Percentiles rank a stretch among this genome's conserved stretches.
Conservation (phyloP, 371 early-diverging fungal species). For the Rhizomucor pusillus region DNA sequence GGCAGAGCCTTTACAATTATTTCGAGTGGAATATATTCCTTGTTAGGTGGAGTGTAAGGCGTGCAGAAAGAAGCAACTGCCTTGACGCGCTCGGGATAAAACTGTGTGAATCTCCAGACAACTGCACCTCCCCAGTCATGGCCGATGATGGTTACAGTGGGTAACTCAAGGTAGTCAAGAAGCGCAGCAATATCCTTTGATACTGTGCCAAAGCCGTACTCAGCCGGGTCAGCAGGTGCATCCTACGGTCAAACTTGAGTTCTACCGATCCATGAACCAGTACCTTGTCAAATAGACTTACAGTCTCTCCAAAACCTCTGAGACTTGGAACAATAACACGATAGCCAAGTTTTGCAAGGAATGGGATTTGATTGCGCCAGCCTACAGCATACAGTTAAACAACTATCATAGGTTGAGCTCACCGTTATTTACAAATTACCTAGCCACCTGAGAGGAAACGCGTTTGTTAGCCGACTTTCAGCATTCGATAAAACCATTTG, state of each 20-base stretch:
- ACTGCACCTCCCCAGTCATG: conserved; percentile 79
- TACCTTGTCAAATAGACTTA: conserved; percentile 19
- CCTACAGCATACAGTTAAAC: conserved; percentile 27
- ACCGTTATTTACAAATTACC: no score
- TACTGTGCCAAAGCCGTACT: conserved; percentile 55
- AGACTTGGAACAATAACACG: conserved; percentile 70
- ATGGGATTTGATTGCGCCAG: conserved; percentile 76
- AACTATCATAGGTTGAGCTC: no score
- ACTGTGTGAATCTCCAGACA: conserved; percentile 68
- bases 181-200: conserved; percentile 56
- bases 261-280: not conserved
- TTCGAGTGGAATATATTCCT: conserved; percentile 39
- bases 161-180: conserved; percentile 58
- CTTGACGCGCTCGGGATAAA: conserved; percentile 60
- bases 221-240: conserved; percentile 41
- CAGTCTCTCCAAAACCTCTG: conserved; percentile 71
- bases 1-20: conserved; percentile 51
- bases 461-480: no score
- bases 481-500: not conserved
- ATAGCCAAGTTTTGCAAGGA: conserved; percentile 62
- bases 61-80: conserved; percentile 67
- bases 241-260: conserved; percentile 26
- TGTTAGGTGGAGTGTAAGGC: conserved; percentile 52
- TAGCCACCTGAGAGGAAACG: not conserved
- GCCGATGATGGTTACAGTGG: conserved; percentile 63